phyloP scores from a whole-genome alignment of 805 yeast species.

The Metschnikowia rubicola region DNA sequence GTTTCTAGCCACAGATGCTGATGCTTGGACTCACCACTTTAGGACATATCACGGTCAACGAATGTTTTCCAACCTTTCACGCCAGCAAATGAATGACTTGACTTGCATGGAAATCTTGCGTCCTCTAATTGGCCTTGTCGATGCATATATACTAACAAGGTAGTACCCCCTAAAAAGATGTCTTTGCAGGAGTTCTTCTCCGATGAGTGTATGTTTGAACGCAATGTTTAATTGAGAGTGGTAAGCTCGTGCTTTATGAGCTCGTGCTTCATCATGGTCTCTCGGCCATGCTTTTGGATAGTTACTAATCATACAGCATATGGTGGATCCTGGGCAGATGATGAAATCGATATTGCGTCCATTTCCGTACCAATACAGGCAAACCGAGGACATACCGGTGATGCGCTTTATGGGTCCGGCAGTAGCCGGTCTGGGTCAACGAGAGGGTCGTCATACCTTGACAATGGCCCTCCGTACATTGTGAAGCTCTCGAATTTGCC shows the following conservation, averaged over 20 bases:
- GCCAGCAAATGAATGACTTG: too few species aligned
- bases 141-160: conserved; percentile 9
- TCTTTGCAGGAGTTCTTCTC: conserved; percentile 43
- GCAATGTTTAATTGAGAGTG: too few species aligned
- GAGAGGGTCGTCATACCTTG: conserved; percentile 10
- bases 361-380: conserved; percentile 44
- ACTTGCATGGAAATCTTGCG: neutral
- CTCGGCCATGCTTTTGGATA: neutral
- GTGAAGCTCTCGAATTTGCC: conserved; percentile 63
- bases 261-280: too few species aligned
- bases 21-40: too few species aligned
- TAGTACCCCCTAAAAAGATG: conserved; percentile 45
- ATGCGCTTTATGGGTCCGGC: conserved; percentile 6
- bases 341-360: conserved; percentile 43
- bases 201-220: conserved; percentile 40
- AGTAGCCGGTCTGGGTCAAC: conserved; percentile 6
- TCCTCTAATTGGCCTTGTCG: too few species aligned
- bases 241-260: too few species aligned
- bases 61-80: too few species aligned
- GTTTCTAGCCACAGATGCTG: too few species aligned
- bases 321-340: conserved; percentile 49
- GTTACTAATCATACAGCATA: conserved; percentile 31
- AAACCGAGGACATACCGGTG: conserved; percentile 25
- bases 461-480: conserved; percentile 57
- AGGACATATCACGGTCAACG: too few species aligned